Evolutionary conservation across 2,329 filamentous ascomycete genomes (phyloP).

Genomic region (Pseudohalonectria lignicola): DNA sequence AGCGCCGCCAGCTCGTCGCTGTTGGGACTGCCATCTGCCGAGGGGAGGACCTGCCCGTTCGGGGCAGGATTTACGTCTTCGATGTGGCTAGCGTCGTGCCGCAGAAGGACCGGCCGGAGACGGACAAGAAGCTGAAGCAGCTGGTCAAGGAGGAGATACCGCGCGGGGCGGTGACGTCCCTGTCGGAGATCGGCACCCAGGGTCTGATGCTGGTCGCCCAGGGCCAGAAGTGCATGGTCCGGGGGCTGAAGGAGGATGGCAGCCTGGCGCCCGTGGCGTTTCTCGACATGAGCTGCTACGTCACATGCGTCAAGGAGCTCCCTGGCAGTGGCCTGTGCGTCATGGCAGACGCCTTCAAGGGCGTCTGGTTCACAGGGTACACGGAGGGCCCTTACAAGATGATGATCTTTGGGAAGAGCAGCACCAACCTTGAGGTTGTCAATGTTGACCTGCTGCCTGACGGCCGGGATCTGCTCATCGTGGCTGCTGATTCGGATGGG

Average conservation of each 20-base stretch:
- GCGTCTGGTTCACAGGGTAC: conserved; percentile 92
- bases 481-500: conserved; percentile 74
- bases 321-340: conserved; percentile 75
- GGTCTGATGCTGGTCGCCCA: conserved; percentile 85
- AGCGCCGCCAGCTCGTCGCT: conserved; percentile 69
- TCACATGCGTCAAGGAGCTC: conserved; percentile 74
- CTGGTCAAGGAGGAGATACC: conserved; percentile 81
- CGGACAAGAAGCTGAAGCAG: conserved; percentile 73
- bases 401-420: conserved; percentile 82
- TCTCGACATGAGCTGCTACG: conserved; percentile 94
- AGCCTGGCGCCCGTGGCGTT: conserved; percentile 89
- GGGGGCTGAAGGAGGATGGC: conserved; percentile 90
- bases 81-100: conserved; percentile 89
- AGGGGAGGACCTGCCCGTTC: conserved; percentile 81
- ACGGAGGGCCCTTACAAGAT: conserved; percentile 95
- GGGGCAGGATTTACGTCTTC: conserved; percentile 80
- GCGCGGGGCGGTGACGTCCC: conserved; percentile 81
- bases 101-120: conserved; percentile 75
- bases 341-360: conserved; percentile 84
- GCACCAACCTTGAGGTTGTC: conserved; percentile 65
- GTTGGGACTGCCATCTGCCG: conserved; percentile 79
- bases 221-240: conserved; percentile 94
- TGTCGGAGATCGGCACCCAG: conserved; percentile 77
- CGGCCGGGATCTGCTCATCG: conserved; percentile 69
- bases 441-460: conserved; percentile 83